phyloP scores from a whole-genome alignment of 352 stramenopile genomes.

The Globisporangium alternatum region DNA sequence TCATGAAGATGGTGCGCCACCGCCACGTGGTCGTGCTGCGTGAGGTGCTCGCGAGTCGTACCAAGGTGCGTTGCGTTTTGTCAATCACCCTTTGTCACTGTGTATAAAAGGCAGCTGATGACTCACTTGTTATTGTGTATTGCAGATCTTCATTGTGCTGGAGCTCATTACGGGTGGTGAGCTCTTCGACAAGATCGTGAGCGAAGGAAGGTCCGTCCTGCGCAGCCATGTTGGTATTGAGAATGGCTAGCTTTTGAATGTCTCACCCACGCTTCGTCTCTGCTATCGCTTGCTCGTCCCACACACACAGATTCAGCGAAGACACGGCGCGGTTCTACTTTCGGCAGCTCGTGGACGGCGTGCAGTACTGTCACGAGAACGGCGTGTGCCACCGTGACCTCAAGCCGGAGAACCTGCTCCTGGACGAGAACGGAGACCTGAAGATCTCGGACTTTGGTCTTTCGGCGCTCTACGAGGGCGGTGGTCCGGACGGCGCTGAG shows the following conservation, averaged over 20 bases:
- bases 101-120: not conserved
- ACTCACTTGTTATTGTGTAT: not conserved
- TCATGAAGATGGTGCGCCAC: slow-evolving; percentile 97
- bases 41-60: slow-evolving; percentile 91
- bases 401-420: slow-evolving; percentile 96
- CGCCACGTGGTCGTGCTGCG: slow-evolving; percentile 86
- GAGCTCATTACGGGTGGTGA: slow-evolving; percentile 90
- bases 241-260: not conserved
- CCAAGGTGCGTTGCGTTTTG: slow-evolving; percentile 76
- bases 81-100: not conserved
- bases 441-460: slow-evolving; percentile 99
- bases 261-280: slow-evolving; percentile 18
- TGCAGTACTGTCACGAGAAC: slow-evolving; percentile 97
- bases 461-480: slow-evolving; percentile 91
- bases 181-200: slow-evolving; percentile 97
- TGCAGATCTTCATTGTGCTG: slow-evolving; percentile 95
- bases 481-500: slow-evolving; percentile 69
- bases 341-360: slow-evolving; percentile 95
- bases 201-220: slow-evolving; percentile 70
- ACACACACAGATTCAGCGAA: slow-evolving; percentile 87
- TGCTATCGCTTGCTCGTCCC: not conserved
- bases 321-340: slow-evolving; percentile 98
- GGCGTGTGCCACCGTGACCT: slow-evolving; percentile 97
- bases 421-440: slow-evolving; percentile 95
- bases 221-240: not conserved